Evolutionary conservation across 2,329 filamentous ascomycete genomes (phyloP), one percentile per base, ranked within the genome.

Genomic region (Colletotrichum siamense): DNA sequence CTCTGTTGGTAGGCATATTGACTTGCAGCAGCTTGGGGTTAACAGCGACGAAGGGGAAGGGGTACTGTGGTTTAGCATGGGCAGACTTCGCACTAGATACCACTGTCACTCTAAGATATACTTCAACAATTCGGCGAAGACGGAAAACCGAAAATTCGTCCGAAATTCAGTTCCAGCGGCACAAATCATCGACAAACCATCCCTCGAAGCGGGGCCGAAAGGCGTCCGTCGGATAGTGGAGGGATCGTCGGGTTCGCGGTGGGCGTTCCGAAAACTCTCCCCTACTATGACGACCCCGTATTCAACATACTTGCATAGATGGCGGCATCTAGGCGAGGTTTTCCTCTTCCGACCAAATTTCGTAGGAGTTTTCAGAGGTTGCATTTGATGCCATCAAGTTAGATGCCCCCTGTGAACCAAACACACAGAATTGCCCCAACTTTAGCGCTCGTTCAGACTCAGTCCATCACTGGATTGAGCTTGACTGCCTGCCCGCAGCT

Each of bases 191-290:
- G 22, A 30, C 1, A 63, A 34, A 22, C 3, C 8, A 13, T 32
- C 5, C 8, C 3, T 34, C 28, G 18, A 32, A 28, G 71, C 26
- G 71, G 71, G 59, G 71, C 67, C 59, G 67, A 70, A 4, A 63
- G 30, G 55, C 5, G 34, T 8, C 63, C 22, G 34, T 34, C 72
- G 72, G 72, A 36, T 71, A 61, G 72, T 65, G 61, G 71, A 74
- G 71, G 63, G 69, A 18, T 28, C 52, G 24, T 18, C 59, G 18
- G 18, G 6, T 16, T 3, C 30, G 3, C 59, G 22, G 24, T 30
- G 44, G n/a, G 39, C 1, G 32, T 39, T 32, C 49, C 70, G 57
- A 49, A 49, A 71, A 52, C 44, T 52, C 18, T 49, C 36, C 22
- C n/a, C 22, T 52, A 3, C 6, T 66, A 24, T 24, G 24, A 24